Evolutionary conservation across 1,284 basidiomycete genomes (phyloP).

Genomic region (Puccinia polysora): DNA sequence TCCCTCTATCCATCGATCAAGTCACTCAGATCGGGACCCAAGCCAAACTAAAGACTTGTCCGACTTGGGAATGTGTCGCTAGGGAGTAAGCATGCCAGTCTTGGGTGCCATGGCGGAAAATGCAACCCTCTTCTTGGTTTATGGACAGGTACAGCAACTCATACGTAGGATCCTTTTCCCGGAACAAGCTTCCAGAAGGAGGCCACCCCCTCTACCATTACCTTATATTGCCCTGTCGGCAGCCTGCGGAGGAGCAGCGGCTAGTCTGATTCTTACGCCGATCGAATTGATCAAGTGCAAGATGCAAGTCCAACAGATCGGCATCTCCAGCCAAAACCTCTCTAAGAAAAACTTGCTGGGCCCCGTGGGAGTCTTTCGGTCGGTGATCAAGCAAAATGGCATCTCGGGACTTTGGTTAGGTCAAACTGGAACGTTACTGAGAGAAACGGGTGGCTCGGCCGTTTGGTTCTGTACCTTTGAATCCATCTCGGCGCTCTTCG

Average conservation of each 20-base stretch:
- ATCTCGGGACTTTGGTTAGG: slow-evolving; percentile 77
- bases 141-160: slow-evolving; percentile 72
- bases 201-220: slow-evolving; percentile 57
- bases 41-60: background rate
- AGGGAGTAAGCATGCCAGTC: slow-evolving; percentile 83
- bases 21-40: slow-evolving; percentile 35
- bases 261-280: slow-evolving; percentile 80
- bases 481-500: slow-evolving; percentile 62
- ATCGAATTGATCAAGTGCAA: slow-evolving; percentile 89
- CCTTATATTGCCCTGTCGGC: slow-evolving; percentile 69
- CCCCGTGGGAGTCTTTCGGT: slow-evolving; percentile 65
- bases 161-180: slow-evolving; percentile 54
- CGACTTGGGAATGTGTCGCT: slow-evolving; percentile 4
- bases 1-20: slow-evolving; percentile 17
- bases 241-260: slow-evolving; percentile 72
- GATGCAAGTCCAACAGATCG: slow-evolving; percentile 77
- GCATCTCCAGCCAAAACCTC: slow-evolving; percentile 27
- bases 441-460: slow-evolving; percentile 78
- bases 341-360: slow-evolving; percentile 58
- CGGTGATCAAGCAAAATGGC: slow-evolving; percentile 65
- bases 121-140: slow-evolving; percentile 77
- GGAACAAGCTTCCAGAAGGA: slow-evolving; percentile 42
- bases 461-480: slow-evolving; percentile 88
- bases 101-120: slow-evolving; percentile 88
- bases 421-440: slow-evolving; percentile 75